A percentile compares a stretch with the other conserved stretches of the same genome.
These are phyloP conservation scores for Debaryomycetaceae sp. DNA, from an alignment of 1,139 yeast genomes.

Conservation along the genomic window DNA sequence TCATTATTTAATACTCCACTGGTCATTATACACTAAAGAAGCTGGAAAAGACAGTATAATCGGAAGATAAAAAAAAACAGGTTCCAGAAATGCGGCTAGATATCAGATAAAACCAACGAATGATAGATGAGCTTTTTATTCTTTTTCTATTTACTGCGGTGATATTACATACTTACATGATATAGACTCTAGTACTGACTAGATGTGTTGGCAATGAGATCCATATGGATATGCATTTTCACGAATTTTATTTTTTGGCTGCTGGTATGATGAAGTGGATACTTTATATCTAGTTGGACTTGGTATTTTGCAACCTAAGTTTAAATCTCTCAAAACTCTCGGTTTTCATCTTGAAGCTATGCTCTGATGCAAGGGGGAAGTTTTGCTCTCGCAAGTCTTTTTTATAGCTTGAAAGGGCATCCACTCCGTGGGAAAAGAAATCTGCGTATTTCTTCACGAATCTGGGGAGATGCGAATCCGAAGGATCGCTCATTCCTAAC, in stretches of 20 bases:
- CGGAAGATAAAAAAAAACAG: neutral
- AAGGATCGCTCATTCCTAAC: constrained; percentile 68
- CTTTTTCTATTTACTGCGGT: no score
- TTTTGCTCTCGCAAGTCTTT: constrained; percentile 50
- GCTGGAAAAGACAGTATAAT: neutral
- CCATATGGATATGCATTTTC: no score
- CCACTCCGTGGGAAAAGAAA: constrained; percentile 47
- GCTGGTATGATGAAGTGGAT: no score
- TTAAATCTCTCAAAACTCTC: constrained; percentile 57
- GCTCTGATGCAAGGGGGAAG: constrained; percentile 63
- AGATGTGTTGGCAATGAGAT: no score
- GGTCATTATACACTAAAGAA: constrained; percentile 20
- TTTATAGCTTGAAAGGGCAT: constrained; percentile 53
- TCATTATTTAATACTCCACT: constrained; percentile 27
- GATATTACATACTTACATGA: no score
- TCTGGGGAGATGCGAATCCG: constrained; percentile 50
- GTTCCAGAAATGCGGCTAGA: no score
- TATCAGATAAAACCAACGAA: no score
- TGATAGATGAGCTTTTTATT: no score
- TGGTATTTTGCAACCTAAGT: constrained; percentile 2
- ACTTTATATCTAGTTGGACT: neutral
- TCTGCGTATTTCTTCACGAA: constrained; percentile 72
- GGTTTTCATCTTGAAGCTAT: constrained; percentile 69
- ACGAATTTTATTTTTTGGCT: no score
- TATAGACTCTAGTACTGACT: no score